These are phyloP conservation scores for Wallacemonas collosoma DNA, from an alignment of 208 protist species.

Conservation along the genomic window DNA sequence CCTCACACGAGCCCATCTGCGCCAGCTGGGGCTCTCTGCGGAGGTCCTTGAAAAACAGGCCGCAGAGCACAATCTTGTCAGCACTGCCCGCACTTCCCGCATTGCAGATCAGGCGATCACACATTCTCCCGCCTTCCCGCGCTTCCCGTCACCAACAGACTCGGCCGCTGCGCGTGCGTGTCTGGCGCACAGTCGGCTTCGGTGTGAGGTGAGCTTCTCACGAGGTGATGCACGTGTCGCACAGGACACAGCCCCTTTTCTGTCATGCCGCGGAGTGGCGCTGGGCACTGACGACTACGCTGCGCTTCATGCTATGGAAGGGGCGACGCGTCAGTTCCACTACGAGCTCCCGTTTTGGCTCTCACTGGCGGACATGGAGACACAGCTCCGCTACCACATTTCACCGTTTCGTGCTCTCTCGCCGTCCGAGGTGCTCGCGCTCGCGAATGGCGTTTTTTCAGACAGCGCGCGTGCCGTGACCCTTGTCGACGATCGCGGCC, in stretches of 20 bases:
- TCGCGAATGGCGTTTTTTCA: background rate
- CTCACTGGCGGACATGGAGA: constrained; percentile 23
- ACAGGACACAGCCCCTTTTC: constrained; percentile 34
- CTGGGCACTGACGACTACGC: constrained; percentile 25
- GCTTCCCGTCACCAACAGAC: background rate
- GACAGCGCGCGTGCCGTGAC: constrained; percentile 20
- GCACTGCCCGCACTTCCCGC: background rate
- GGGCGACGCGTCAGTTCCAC: background rate
- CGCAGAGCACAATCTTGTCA: background rate
- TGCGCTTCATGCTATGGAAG: constrained; percentile 12
- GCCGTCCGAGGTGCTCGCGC: background rate
- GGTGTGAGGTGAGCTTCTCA: constrained; percentile 16
- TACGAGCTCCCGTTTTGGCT: constrained; percentile 70
- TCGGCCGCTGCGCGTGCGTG: constrained; percentile 11
- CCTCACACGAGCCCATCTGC: constrained; percentile 3
- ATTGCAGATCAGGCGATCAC: background rate
- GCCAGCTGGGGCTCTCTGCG: constrained; percentile 1
- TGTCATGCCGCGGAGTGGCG: constrained; percentile 38
- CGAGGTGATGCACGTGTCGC: constrained; percentile 34
- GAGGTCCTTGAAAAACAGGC: background rate
- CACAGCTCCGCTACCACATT: constrained; percentile 12
- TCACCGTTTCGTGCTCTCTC: background rate
- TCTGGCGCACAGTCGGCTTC: constrained; percentile 26
- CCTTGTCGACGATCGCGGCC: constrained; percentile 24
- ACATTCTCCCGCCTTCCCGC: background rate